Evolutionary conservation across 305 asterid species (phyloP), one percentile per base, ranked within the genome.

Genomic region (Vinca major): DNA sequence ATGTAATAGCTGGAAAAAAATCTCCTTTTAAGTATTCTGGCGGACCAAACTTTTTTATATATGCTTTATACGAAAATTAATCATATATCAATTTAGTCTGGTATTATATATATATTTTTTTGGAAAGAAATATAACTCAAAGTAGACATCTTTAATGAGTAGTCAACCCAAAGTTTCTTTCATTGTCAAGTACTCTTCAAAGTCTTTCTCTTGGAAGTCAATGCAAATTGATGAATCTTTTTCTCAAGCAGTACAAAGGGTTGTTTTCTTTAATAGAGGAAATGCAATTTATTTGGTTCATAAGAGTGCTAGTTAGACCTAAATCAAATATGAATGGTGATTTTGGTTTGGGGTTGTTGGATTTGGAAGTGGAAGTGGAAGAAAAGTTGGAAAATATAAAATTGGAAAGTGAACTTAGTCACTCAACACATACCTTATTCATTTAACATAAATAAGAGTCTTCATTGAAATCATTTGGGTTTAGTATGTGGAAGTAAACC

Each of bases 401-500:
- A 66, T 41, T n/a, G 63, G 44, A 26, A 53, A 49, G 1, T 7
- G 21, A 61, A 50, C 40, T 66, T 10, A 72, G 40, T 72, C 67
- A 73, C 5, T 49, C 44, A 36, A 16, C 64, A 26, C 33, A 48
- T 39, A 56, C 47, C 51, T 73, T 6, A 60, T 40, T 48, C 9
- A 47, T 41, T 41, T 41, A 4, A 41, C 2, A 7, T 43, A 7
- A 51, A 49, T 65, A 65, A 7, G 21, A 66, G 19, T 53, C 50
- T 11, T 17, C 9, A 11, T 5, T 19, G 52, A 43, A 67, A 40
- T 16, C 16, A 73, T 73, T 65, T 1, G 12, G 48, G 65, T n/a
- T 74, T 47, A 62, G 36, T 6, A 33, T 50, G 19, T 50, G 55
- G 67, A 55, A 52, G 51, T 48, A 50, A 63, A 65, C 72, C 16